phyloP scores from a whole-genome alignment of 257 asterid species.

The Solanum chiquidenum region DNA sequence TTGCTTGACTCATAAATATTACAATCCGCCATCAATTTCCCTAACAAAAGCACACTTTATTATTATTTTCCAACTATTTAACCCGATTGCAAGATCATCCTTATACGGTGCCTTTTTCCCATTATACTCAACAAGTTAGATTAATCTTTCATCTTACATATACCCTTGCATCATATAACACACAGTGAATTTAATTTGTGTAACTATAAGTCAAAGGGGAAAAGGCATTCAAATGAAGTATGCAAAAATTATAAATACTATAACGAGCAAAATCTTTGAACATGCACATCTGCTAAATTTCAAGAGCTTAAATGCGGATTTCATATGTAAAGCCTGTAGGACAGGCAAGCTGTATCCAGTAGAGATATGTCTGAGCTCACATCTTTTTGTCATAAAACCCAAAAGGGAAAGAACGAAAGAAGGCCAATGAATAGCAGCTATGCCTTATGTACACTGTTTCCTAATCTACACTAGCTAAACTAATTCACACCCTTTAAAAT shows the following conservation, averaged over 20 bases:
- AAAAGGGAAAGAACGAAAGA: background rate
- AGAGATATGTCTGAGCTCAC: background rate
- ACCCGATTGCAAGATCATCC: background rate
- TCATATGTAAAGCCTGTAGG: background rate
- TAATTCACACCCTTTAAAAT: background rate
- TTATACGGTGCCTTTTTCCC: background rate
- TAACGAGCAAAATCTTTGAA: background rate
- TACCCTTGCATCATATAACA: background rate
- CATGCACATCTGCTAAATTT: background rate
- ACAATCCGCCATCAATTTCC: background rate
- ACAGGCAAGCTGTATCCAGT: background rate
- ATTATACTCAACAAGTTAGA: background rate
- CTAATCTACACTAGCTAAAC: background rate
- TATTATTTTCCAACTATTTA: background rate
- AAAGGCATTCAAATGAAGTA: background rate
- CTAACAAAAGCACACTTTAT: background rate
- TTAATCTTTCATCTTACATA: background rate
- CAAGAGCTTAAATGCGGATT: background rate
- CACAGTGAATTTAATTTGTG: background rate
- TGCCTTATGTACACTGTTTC: background rate
- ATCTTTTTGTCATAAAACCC: background rate
- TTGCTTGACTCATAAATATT: background rate
- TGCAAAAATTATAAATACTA: background rate
- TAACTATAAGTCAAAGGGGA: background rate
- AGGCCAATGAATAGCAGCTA: background rate